A percentile compares a stretch with the other conserved stretches of the same genome.
phyloP scores from a whole-genome alignment of 148 eudicot genomes.

The Silene conica region DNA sequence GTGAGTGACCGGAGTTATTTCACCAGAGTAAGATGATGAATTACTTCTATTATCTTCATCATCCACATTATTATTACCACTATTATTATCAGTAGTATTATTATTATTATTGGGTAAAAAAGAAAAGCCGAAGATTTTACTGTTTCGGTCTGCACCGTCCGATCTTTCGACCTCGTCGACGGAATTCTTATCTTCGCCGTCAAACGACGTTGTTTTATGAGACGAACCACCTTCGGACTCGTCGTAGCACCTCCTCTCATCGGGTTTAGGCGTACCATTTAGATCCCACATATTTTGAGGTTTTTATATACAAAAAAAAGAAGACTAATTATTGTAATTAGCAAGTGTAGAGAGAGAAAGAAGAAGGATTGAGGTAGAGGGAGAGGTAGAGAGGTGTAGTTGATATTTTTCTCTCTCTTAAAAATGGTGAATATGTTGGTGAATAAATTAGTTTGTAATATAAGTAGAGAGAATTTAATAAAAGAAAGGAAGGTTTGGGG shows the following conservation, averaged over 20 bases:
- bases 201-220: conserved; percentile 39
- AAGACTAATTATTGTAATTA: neutral
- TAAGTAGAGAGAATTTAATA: conserved; percentile 13
- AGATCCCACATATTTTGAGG: conserved; percentile 81
- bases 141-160: conserved; percentile 32
- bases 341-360: neutral
- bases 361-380: conserved; percentile 4
- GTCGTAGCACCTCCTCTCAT: conserved; percentile 25
- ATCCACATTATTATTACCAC: neutral
- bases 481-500: conserved; percentile 19
- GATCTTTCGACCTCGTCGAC: conserved; percentile 42
- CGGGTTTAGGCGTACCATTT: conserved; percentile 73
- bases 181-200: conserved; percentile 51
- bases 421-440: conserved; percentile 1
- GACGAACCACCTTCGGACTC: conserved; percentile 52
- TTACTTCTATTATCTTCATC: conserved; percentile 19
- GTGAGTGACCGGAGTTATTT: conserved; percentile 51
- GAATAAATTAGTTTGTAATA: neutral
- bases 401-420: conserved; percentile 17
- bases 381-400: too few species aligned
- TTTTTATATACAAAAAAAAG: neutral
- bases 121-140: conserved; percentile 66
- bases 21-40: conserved; percentile 23
- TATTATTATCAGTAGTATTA: neutral
- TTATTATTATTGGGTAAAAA: conserved; percentile 20